A percentile compares a stretch with the other conserved stretches of the same genome.
Conservation (phyloP, 169 alveolate species). For the Plasmodium inui region DNA sequence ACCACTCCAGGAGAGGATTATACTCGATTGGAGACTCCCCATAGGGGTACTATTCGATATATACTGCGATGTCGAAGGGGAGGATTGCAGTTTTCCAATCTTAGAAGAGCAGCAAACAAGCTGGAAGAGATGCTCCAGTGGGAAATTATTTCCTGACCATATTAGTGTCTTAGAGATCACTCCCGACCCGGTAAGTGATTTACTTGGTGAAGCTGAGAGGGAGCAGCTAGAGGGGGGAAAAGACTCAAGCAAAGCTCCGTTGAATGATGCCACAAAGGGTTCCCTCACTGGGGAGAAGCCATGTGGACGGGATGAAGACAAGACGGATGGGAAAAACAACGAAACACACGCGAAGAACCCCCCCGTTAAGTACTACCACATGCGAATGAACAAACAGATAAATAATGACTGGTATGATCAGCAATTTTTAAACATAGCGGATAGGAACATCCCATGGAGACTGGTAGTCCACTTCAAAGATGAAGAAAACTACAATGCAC, state of each 20-base stretch:
- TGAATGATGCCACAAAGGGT: background rate
- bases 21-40: constrained; percentile 71
- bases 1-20: constrained; percentile 2
- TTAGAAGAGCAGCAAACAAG: background rate
- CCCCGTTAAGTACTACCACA: background rate
- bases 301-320: background rate
- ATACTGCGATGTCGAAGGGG: constrained; percentile 50
- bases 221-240: background rate
- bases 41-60: constrained; percentile 66
- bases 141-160: constrained; percentile 32
- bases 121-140: constrained; percentile 21
- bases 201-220: background rate
- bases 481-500: constrained; percentile 22
- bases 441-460: constrained; percentile 60
- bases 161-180: constrained; percentile 24
- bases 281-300: background rate
- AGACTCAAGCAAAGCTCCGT: background rate
- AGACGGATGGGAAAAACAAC: background rate
- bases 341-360: background rate
- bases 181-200: background rate
- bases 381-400: constrained; percentile 10
- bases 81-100: background rate
- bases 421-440: constrained; percentile 39
- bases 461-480: constrained; percentile 44
- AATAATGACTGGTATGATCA: constrained; percentile 59